A percentile compares a stretch with the other conserved stretches of the same genome.
phyloP scores from a whole-genome alignment of 345 rosid species.

The Raphanus raphanistrum region DNA sequence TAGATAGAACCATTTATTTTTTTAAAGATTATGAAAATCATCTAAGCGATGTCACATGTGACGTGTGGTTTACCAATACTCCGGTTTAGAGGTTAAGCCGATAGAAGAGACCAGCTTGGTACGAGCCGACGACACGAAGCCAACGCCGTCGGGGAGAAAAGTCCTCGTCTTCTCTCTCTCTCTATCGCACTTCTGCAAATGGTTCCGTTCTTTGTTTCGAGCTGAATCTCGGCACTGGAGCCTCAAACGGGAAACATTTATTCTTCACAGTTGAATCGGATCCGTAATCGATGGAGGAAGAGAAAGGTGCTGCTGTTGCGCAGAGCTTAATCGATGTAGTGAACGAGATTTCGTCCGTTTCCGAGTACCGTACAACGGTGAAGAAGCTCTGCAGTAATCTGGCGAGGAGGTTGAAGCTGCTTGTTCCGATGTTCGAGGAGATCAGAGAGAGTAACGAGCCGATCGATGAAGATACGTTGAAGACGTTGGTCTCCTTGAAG shows the following conservation, averaged over 20 bases:
- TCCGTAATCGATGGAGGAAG: constrained; percentile 56
- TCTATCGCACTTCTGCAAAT: constrained; percentile 28
- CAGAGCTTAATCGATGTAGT: constrained; percentile 67
- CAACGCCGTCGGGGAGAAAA: constrained; percentile 23
- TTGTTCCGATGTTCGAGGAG: constrained; percentile 86
- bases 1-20: too few species aligned
- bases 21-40: too few species aligned
- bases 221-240: constrained; percentile 9
- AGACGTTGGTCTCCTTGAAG: constrained; percentile 49
- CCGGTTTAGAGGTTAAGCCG: constrained; percentile 25
- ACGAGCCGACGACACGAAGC: constrained; percentile 24
- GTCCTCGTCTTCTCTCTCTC: constrained; percentile 31
- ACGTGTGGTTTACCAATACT: too few species aligned
- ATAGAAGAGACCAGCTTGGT: constrained; percentile 11
- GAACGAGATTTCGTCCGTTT: constrained; percentile 59
- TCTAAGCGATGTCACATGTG: too few species aligned
- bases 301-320: constrained; percentile 39
- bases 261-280: constrained; percentile 16
- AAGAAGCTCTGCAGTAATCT: constrained; percentile 79
- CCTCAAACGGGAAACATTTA: constrained; percentile 4
- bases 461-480: constrained; percentile 49
- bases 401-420: constrained; percentile 74
- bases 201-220: constrained; percentile 16
- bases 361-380: constrained; percentile 59
- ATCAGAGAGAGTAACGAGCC: constrained; percentile 62